A percentile compares a stretch with the other conserved stretches of the same genome.
phyloP scores from a whole-genome alignment of 345 rosid genomes.

The Lumnitzera racemosa region DNA sequence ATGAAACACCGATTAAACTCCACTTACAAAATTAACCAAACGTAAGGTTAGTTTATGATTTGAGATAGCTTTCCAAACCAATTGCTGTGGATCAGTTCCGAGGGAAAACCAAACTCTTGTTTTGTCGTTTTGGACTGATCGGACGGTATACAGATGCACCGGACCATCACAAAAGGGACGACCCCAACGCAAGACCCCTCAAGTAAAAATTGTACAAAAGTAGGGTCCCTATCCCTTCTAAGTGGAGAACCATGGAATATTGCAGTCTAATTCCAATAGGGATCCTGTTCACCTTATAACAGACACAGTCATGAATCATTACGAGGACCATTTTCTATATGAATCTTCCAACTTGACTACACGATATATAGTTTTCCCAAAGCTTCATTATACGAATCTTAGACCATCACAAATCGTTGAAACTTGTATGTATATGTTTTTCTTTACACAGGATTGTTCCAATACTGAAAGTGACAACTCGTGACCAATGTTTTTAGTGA shows the following conservation, averaged over 20 bases:
- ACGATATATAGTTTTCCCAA: background rate
- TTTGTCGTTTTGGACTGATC: too few relatives aligned
- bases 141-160: too few relatives aligned
- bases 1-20: too few relatives aligned
- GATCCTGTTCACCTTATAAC: conserved; percentile 1
- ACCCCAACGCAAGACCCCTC: too few relatives aligned
- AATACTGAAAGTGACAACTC: background rate
- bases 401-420: background rate
- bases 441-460: background rate
- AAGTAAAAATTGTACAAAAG: too few relatives aligned
- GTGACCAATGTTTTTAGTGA: background rate
- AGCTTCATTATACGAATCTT: conserved; percentile 7
- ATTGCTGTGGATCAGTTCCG: too few relatives aligned
- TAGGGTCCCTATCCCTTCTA: background rate
- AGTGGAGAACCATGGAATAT: conserved; percentile 5
- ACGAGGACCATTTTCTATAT: background rate
- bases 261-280: background rate
- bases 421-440: background rate
- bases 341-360: conserved; percentile 1
- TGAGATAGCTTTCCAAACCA: too few relatives aligned
- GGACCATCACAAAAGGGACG: too few relatives aligned
- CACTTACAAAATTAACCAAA: too few relatives aligned
- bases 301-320: conserved; percentile 1
- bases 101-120: too few relatives aligned
- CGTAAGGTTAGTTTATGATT: too few relatives aligned